Base-by-base conservation (phyloP, 495 filamentous ascomycete species). In the Wilcoxina mikolae region DNA sequence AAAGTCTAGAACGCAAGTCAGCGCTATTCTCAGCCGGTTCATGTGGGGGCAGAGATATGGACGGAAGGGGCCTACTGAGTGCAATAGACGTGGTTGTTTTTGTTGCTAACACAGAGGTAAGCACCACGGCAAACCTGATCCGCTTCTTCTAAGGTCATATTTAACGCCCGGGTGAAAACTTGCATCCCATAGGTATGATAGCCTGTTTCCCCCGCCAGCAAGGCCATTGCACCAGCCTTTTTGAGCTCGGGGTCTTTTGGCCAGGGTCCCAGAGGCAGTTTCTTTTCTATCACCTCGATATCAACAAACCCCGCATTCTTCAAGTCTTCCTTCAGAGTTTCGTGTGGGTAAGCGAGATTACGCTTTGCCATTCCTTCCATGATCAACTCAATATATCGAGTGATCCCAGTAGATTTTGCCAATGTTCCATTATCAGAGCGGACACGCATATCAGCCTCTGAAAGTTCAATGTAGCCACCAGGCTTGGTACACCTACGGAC, bases 381-480 rank as follows among this genome's bases (percentile, higher is more conserved):
- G 35, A 39, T 12, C 12, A 15, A 18, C 12, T 15, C 35, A 12
- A 39, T 39, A 5, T 39, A 39, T 18, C 20, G 12, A 5, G 35
- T 39, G 15, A 39, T 15, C 1, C 4, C 35, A 12, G 15, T 39
- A 18, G 35, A 12, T 39, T 29, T 29, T 28, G 23, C 12, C 7
- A 11, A 29, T 27, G 46, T 29, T 10, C 24, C 23, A 10, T 15
- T 28, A 27, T 23, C 46, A 29, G 46, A 49, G 3, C 3, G 17
- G 4, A 20, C 4, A 20, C 20, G 39, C 39, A 9, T 43, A 20
- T 7, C 7, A 35, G 15, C 7, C 7, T 7, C 39, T 43, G 39
- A 12, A 18, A 10, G 39, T 43, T 20, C 7, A 43, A 9, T 43
- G 39, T 67, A 76, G 38, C 69, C 76, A 18, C 76, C 76, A 12